Evolutionary conservation across 2,329 filamentous ascomycete species (phyloP).

Genomic region (Cercospora nicotianae): DNA sequence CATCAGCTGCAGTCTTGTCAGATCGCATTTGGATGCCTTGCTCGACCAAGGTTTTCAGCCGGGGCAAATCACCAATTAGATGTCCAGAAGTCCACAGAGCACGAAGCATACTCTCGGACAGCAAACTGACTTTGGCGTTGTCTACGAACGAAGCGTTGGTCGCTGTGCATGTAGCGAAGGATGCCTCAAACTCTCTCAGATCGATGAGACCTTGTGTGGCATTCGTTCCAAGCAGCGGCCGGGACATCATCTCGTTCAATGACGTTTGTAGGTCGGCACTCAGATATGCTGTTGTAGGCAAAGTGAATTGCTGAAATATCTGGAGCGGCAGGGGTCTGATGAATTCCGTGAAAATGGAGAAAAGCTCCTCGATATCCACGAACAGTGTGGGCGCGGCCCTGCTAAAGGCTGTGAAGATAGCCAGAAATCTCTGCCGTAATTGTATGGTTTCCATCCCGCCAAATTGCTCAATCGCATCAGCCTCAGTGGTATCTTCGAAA

Average conservation of each 20-base stretch:
- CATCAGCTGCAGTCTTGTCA: constrained; percentile 47
- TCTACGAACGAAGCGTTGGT: constrained; percentile 61
- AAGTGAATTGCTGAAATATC: constrained; percentile 58
- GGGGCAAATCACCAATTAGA: constrained; percentile 11
- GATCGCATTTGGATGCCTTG: constrained; percentile 55
- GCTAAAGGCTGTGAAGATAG: constrained; percentile 45
- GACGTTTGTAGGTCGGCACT: constrained; percentile 47
- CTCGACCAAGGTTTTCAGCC: constrained; percentile 45
- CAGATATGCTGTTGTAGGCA: constrained; percentile 42
- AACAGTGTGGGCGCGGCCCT: constrained; percentile 42
- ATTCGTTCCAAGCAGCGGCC: constrained; percentile 49
- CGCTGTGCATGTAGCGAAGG: constrained; percentile 67
- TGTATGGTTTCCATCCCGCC: constrained; percentile 57
- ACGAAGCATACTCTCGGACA: constrained; percentile 66
- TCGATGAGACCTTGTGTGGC: constrained; percentile 48
- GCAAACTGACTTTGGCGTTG: constrained; percentile 70
- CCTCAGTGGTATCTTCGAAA: not conserved
- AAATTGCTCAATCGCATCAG: constrained; percentile 20
- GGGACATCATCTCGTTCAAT: constrained; percentile 56
- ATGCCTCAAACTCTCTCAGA: constrained; percentile 54
- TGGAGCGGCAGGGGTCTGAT: constrained; percentile 60
- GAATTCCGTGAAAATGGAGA: constrained; percentile 58
- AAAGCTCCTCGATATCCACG: constrained; percentile 57
- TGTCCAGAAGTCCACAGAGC: constrained; percentile 46
- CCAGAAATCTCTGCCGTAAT: constrained; percentile 64